Evolutionary conservation across 139 green algal species (phyloP).

Genomic region (Astrephomene gubernaculifera): DNA sequence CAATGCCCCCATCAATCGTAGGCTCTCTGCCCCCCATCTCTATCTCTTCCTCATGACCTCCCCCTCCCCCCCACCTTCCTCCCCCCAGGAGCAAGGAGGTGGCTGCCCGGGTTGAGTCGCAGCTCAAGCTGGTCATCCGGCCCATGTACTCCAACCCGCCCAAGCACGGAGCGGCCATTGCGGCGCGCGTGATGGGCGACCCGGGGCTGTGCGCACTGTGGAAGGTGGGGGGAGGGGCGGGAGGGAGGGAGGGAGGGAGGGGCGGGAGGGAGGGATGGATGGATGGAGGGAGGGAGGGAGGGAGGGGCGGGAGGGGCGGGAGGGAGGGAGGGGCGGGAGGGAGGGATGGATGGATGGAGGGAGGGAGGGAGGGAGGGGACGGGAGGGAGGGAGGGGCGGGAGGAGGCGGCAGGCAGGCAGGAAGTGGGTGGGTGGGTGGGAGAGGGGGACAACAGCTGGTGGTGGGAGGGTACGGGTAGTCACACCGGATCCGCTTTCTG

Average conservation of each 20-base stretch:
- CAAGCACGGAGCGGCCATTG: constrained; percentile 78
- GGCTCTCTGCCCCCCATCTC: neutral
- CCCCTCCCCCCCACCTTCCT: neutral
- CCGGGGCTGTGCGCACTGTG: constrained; percentile 50
- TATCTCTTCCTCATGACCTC: neutral
- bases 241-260: neutral
- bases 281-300: too few relatives aligned
- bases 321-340: too few relatives aligned
- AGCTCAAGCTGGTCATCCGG: constrained; percentile 75
- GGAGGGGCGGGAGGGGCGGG: too few relatives aligned
- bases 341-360: too few relatives aligned
- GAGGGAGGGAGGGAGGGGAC: too few relatives aligned
- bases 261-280: neutral
- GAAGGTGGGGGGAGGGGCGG: constrained; percentile 30
- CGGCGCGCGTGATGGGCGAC: constrained; percentile 49
- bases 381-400: too few relatives aligned
- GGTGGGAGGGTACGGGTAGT: too few relatives aligned
- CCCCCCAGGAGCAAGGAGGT: constrained; percentile 32
- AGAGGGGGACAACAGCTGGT: too few relatives aligned
- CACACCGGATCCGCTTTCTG: too few relatives aligned
- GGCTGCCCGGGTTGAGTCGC: constrained; percentile 66
- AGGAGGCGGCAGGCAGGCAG: too few relatives aligned
- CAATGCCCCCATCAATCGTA: neutral
- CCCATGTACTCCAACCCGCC: constrained; percentile 88
- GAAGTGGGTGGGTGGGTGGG: too few relatives aligned